Base-by-base conservation (phyloP, 495 filamentous ascomycete species). In the Elasticomyces elasticus region DNA sequence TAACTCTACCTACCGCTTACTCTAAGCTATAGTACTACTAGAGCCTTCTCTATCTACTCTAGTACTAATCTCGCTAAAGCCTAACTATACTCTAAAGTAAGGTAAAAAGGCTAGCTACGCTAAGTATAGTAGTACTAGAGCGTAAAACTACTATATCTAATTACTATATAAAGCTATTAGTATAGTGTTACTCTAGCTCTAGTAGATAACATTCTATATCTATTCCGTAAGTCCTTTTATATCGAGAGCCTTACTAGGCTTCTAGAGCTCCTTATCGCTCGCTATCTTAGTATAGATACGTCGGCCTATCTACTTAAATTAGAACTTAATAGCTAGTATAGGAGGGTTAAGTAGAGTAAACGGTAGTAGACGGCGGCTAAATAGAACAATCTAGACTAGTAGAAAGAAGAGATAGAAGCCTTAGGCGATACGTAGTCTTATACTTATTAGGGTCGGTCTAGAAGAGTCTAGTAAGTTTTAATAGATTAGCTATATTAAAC, bases 141-240 rank as follows among this genome's bases (percentile, higher is more conserved):
- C 54, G 52, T 60, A 72, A 20, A 58, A 28, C 67, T 64, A 69
- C 68, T 67, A 72, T 24, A 61, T 66, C 59, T 61, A 63, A 42
- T 71, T 64, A n/a, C 69, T 69, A 12, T 64, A 38, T 28, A 67
- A 65, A 26, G 59, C 58, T 35, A 49, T 66, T 56, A 64, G 62
- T 62, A 58, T 68, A 67, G 58, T 63, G 67, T 69, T 80, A 64
- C 22, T 79, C 79, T 64, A 69, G 28, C 81, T 79, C 71, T 92
- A 89, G 75, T 95, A 97, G 30, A 96, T 72, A 24, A 95, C 76
- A 72, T 98, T 94, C 77, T 91, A 97, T 84, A 96, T 86, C 71
- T 90, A 98, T 69, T 98, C 92, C 9, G 89, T 97, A 68, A 98
- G 71, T 0, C 92, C 92, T 23, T 84, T 79, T 0, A 88, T 87